These are phyloP conservation scores for Trichosporon ovoides DNA, from an alignment of 1,284 basidiomycete species.

Conservation along the genomic window DNA sequence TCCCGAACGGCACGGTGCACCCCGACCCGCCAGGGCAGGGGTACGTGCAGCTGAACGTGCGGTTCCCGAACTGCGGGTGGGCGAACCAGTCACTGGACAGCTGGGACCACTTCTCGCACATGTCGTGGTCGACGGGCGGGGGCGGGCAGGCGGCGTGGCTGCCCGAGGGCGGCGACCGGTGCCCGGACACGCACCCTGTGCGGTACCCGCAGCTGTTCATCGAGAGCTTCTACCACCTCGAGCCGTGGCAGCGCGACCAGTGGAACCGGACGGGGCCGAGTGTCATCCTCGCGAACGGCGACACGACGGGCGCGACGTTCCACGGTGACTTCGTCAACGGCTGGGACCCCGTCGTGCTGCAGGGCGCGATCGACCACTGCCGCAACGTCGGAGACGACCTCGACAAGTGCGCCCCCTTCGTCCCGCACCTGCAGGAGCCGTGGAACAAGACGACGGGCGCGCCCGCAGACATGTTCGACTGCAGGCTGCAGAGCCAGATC, in stretches of 20 bases:
- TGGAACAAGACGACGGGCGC: slow-evolving; percentile 5
- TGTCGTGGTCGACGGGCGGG: slow-evolving; percentile 33
- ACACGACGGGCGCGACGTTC: slow-evolving; percentile 32
- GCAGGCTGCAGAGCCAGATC: not conserved
- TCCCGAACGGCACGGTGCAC: slow-evolving; percentile 33
- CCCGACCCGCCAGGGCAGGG: slow-evolving; percentile 22
- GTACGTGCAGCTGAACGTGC: slow-evolving; percentile 25
- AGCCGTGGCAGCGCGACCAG: not conserved
- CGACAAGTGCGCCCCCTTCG: not conserved
- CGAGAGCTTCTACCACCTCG: slow-evolving; percentile 7
- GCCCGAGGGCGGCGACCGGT: not conserved
- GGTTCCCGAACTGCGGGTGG: slow-evolving; percentile 40
- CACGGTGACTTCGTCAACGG: slow-evolving; percentile 43
- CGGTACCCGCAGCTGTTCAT: slow-evolving; percentile 12
- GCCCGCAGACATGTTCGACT: not conserved
- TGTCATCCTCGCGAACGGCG: slow-evolving; percentile 39
- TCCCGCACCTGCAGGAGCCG: not conserved
- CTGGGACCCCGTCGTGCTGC: slow-evolving; percentile 14
- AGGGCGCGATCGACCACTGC: not conserved
- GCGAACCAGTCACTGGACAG: slow-evolving; percentile 33
- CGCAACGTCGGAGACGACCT: slow-evolving; percentile 9
- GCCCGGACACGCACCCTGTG: slow-evolving; percentile 13
- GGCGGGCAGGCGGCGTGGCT: not conserved
- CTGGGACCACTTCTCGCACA: slow-evolving; percentile 43
- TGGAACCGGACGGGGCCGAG: slow-evolving; percentile 6